Conservation (phyloP, 2,329 filamentous ascomycete genomes). For the Colletotrichum sp. region DNA sequence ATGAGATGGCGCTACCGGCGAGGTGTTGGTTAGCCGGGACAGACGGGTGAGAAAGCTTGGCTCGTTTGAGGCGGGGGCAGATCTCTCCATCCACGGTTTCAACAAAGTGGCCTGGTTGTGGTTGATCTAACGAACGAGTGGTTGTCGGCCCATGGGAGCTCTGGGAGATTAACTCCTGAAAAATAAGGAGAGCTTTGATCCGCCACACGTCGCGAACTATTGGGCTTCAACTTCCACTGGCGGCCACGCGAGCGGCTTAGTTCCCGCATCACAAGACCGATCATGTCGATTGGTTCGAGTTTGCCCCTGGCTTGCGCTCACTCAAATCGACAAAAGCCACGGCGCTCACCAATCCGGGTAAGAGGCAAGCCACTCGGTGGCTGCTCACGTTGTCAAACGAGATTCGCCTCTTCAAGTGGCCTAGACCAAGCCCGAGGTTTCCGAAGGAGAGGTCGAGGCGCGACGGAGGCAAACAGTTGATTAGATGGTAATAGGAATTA, state of each 20-base stretch:
- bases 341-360: not conserved
- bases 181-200: not conserved
- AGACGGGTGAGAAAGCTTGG: not conserved
- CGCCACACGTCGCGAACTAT: not conserved
- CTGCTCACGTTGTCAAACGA: not conserved
- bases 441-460: not conserved
- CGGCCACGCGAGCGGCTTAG: not conserved
- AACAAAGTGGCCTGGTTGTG: not conserved
- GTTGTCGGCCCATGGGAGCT: not conserved
- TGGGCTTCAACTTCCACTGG: not conserved
- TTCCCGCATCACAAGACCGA: not conserved
- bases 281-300: not conserved
- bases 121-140: not conserved
- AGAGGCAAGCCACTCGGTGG: not conserved
- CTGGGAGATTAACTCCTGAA: not conserved
- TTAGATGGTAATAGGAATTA: not conserved
- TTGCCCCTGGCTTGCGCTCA: no score
- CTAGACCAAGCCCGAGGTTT: not conserved
- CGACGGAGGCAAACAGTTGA: not conserved
- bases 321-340: not conserved
- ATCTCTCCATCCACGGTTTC: not conserved
- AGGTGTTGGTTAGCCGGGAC: not conserved
- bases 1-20: not conserved
- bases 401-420: not conserved
- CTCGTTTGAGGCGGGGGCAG: not conserved